Percentiles rank a stretch among this genome's conserved stretches.
Evolutionary conservation across 2,329 filamentous ascomycete species (phyloP).

Genomic region (Trichoderma koningiopsis): DNA sequence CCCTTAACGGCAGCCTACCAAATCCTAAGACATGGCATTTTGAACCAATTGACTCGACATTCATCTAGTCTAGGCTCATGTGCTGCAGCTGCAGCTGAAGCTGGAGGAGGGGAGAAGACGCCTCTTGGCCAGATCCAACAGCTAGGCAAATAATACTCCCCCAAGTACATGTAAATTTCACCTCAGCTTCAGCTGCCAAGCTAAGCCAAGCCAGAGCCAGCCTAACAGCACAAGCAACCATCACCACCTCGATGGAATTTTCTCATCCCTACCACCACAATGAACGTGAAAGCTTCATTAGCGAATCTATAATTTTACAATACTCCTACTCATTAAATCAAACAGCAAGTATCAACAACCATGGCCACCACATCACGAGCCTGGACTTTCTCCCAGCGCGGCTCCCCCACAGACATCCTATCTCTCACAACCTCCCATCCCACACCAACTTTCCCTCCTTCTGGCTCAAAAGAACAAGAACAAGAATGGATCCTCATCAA

Average conservation of each 20-base stretch:
- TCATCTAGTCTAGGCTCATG: background rate
- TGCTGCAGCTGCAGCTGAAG: background rate
- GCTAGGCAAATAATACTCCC: background rate
- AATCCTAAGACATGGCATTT: background rate
- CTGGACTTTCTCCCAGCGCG: constrained; percentile 37
- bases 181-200: constrained; percentile 5
- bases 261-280: background rate
- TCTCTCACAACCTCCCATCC: constrained; percentile 31
- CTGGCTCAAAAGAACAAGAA: constrained; percentile 35
- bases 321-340: background rate
- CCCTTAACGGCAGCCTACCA: background rate
- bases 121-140: background rate
- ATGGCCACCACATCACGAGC: constrained; percentile 29
- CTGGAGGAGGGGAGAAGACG: background rate
- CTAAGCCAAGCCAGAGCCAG: background rate
- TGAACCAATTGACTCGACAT: background rate
- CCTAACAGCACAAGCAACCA: background rate
- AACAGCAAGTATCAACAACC: background rate
- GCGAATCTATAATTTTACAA: background rate
- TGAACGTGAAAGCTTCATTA: background rate
- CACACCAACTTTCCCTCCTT: constrained; percentile 34
- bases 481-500: constrained; percentile 45
- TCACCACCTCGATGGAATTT: background rate
- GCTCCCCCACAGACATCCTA: constrained; percentile 34
- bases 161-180: background rate